Evolutionary conservation across 306 rosid species (phyloP), one percentile per base, ranked within the genome.

Genomic region (Alnus rubra): DNA sequence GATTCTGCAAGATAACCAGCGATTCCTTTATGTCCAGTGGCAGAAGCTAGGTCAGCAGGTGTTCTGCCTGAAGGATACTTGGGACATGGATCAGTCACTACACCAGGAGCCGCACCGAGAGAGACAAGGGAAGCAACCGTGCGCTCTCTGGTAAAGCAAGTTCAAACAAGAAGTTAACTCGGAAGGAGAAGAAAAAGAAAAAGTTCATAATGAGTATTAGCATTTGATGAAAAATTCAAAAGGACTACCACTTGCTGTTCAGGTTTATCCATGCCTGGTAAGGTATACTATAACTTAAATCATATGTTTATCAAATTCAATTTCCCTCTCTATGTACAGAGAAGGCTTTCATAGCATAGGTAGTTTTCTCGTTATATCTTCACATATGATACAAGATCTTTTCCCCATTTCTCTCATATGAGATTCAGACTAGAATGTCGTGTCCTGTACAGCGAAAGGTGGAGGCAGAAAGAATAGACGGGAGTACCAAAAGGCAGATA

Each of bases 1-100:
- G 87, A 81, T 69, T 92, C 96, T 56, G 96, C 93, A 77, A 94
- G 97, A 89, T 88, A 92, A 73, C 96, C 98, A 63, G 97, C 92
- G 76, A 94, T 92, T 80, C 98, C 98, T 82, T 94, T 92, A 86
- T 92, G 97, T 71, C 96, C 97, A 69, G 82, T 87, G 44, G 77
- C 86, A 67, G 91, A 92, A 47, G 98, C 97, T 76, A 94, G 87
- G 80, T 92, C 98, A 15, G 97, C 93, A 71, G 98, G 96, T 75
- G 96, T 86, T 84, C 89, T 87, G 52, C 96, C 94, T 4, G 89
- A 47, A 23, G 90, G 94, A 79, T 87, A 69, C 75, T 79, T 81
- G 62, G 91, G 88, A 70, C 81, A 84, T 76, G 98, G 98, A 81
- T 94, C 98, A 7, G 94, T 88, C 77, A 90, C 68, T 42, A 81